Evolutionary conservation across 2,329 filamentous ascomycete species (phyloP).

Genomic region (Clarireedia hainanense): DNA sequence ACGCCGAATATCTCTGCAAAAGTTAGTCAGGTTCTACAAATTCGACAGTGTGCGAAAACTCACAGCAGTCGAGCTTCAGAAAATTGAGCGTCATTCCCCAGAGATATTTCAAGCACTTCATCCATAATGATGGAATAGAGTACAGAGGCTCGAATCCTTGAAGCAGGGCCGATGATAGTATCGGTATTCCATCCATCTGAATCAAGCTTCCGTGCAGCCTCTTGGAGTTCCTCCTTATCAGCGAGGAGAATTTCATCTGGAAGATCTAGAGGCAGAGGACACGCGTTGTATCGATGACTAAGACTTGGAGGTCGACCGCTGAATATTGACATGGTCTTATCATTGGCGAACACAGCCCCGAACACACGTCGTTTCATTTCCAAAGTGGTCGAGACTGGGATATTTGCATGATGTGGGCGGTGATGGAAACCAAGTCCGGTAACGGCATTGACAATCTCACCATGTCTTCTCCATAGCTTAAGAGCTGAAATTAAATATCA

Average conservation of each 20-base stretch:
- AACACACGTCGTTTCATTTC: slow-evolving; percentile 31
- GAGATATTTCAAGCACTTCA: slow-evolving; percentile 50
- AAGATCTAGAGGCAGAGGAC: slow-evolving; percentile 47
- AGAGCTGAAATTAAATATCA: slow-evolving; percentile 14
- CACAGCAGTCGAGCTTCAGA: neutral
- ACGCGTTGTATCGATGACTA: slow-evolving; percentile 43
- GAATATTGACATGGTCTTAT: slow-evolving; percentile 45
- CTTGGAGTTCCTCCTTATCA: slow-evolving; percentile 32
- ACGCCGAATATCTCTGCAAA: slow-evolving; percentile 28
- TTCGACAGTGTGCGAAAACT: neutral
- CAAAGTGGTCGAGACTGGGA: slow-evolving; percentile 22
- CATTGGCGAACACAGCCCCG: slow-evolving; percentile 33
- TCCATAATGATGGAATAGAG: slow-evolving; percentile 45
- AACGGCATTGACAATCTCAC: slow-evolving; percentile 30
- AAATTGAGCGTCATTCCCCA: slow-evolving; percentile 14
- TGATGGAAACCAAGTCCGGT: slow-evolving; percentile 24
- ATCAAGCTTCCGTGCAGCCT: slow-evolving; percentile 36
- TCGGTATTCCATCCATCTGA: slow-evolving; percentile 44
- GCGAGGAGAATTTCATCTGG: slow-evolving; percentile 41
- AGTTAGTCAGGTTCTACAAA: slow-evolving; percentile 6
- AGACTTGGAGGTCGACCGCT: slow-evolving; percentile 47
- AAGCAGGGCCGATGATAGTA: slow-evolving; percentile 36
- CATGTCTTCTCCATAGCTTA: slow-evolving; percentile 32
- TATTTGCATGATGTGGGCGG: slow-evolving; percentile 13
- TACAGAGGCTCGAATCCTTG: slow-evolving; percentile 38